phyloP scores from a whole-genome alignment of 495 filamentous ascomycete species.

The Niebla homalea region DNA sequence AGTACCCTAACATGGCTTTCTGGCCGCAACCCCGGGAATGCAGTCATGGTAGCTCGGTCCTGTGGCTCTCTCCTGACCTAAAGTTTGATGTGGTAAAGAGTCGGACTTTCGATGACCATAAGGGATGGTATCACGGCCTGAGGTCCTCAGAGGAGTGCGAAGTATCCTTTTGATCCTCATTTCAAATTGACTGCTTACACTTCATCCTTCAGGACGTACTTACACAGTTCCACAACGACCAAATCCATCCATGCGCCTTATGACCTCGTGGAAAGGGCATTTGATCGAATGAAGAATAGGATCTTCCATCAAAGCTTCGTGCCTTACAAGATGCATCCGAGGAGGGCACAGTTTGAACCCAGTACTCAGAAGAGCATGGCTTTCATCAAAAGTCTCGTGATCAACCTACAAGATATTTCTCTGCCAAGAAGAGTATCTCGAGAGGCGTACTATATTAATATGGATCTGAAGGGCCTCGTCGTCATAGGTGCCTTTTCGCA shows the following conservation, averaged over 20 bases:
- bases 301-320: constrained; percentile 52
- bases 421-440: constrained; percentile 21
- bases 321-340: constrained; percentile 67
- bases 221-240: no score
- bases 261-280: constrained; percentile 25
- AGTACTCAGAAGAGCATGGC: constrained; percentile 24
- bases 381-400: constrained; percentile 21
- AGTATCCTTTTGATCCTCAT: not conserved
- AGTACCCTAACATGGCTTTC: not conserved
- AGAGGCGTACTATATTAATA: constrained; percentile 55
- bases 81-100: not conserved
- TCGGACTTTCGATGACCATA: not conserved
- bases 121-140: not conserved
- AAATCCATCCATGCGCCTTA: not conserved
- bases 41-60: not conserved
- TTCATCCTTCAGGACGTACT: not conserved
- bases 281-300: constrained; percentile 31
- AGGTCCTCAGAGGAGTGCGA: not conserved
- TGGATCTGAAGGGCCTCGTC: constrained; percentile 37
- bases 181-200: not conserved
- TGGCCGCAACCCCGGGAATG: constrained; percentile 1
- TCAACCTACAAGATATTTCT: constrained; percentile 12
- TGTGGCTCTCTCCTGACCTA: constrained; percentile 2
- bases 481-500: constrained; percentile 47
- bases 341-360: constrained; percentile 31